Base-by-base conservation (phyloP, 345 rosid genomes). In the Salix exigua region DNA sequence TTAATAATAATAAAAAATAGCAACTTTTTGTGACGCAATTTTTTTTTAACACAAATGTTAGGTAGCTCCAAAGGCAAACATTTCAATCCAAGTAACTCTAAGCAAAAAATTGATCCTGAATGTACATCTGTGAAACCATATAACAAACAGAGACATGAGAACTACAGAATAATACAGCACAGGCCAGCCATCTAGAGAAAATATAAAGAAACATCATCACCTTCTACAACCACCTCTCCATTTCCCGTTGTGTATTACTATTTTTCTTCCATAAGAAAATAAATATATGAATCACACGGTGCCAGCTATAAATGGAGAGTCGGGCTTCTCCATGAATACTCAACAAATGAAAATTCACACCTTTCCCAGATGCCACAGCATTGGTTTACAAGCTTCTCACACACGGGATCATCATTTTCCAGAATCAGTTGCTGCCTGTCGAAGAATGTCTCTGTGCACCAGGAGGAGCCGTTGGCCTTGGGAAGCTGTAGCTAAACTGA, bases 391-490 rank as follows among this genome's bases (percentile, higher is more conserved):
- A 76, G 75, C 81, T 72, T 66, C 63, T 44, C 33, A 48, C 19
- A 55, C 6, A 26, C 5, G 19, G 64, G 70, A 44, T 53, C 71
- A 66, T n/a, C n/a, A 40, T 19, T 64, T 73, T 73, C 75, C 81
- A 79, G 71, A 40, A 50, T 86, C 85, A 79, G 25, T 78, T 79
- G 53, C 74, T 64, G 82, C 90, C 83, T 13, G 75, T 75, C 16
- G 84, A 85, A 74, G 89, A 78, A 70, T 85, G 89, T 83, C 89
- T 91, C 68, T 79, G 84, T 21, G 92, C 94, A 50, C 94, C 94
- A 12, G 93, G 93, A 37, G 97, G 97, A 2, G 94, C 88, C 0
- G 88, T 85, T 28, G 96, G 96, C 79, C 73, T 79, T 25, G 94
- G 97, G 78, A 94, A 89, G 82, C 77, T 78, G 46, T 68, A 64